These are phyloP conservation scores for Macrotyloma uniflorum DNA, from an alignment of 306 rosid genomes.

Conservation along the genomic window DNA sequence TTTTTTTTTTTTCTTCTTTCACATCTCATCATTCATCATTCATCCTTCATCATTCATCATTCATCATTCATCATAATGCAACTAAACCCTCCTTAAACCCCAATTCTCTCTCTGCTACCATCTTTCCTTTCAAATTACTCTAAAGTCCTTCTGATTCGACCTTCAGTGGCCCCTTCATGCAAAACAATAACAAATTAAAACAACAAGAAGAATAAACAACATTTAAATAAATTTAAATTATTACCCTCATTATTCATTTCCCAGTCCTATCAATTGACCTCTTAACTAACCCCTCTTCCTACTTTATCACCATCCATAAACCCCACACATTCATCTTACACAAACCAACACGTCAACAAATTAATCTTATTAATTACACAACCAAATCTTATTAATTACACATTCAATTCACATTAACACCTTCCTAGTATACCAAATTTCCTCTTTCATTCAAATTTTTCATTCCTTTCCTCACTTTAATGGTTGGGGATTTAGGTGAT, in stretches of 20 bases:
- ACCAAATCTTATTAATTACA: neutral
- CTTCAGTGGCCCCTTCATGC: neutral
- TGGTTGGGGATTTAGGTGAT: neutral
- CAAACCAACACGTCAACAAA: slow-evolving; percentile 4
- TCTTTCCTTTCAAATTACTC: no score
- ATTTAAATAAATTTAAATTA: neutral
- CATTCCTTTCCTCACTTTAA: no score
- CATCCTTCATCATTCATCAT: neutral
- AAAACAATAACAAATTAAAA: neutral
- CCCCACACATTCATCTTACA: neutral
- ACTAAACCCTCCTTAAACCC: neutral
- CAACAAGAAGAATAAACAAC: neutral
- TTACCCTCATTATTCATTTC: neutral
- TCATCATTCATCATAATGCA: neutral
- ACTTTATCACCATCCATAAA: neutral
- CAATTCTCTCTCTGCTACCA: no score
- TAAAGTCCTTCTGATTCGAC: neutral
- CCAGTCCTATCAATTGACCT: neutral
- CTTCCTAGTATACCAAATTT: neutral
- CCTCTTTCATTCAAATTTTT: neutral
- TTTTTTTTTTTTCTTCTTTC: neutral
- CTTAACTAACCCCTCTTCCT: neutral
- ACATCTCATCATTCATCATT: neutral
- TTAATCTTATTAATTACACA: slow-evolving; percentile 23
- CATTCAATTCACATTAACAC: no score